phyloP scores from a whole-genome alignment of 257 asterid genomes.

The Scutellaria baicalensis region DNA sequence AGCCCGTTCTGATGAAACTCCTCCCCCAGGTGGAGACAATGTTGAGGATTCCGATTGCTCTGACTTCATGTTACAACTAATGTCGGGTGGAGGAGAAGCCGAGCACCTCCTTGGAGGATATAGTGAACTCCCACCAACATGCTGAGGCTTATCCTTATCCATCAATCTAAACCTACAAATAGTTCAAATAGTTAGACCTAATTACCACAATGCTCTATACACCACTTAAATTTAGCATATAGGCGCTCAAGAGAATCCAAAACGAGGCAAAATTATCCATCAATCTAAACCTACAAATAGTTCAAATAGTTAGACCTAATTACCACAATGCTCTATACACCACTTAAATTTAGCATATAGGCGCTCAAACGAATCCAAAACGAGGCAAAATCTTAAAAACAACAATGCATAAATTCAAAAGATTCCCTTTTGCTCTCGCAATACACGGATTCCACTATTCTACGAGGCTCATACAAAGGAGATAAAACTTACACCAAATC shows the following conservation, averaged over 20 bases:
- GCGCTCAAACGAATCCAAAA: neutral
- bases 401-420: neutral
- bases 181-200: neutral
- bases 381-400: neutral
- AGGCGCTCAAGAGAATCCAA: neutral
- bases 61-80: slow-evolving; percentile 32
- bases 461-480: slow-evolving; percentile 17
- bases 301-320: neutral
- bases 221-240: neutral
- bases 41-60: slow-evolving; percentile 47
- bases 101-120: slow-evolving; percentile 79
- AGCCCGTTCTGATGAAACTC: slow-evolving; percentile 43
- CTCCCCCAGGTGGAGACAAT: slow-evolving; percentile 61
- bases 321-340: neutral
- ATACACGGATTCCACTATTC: slow-evolving; percentile 27
- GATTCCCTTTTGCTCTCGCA: neutral
- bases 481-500: neutral
- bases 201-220: neutral
- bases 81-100: slow-evolving; percentile 49
- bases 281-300: too few relatives aligned
- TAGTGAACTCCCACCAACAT: slow-evolving; percentile 37
- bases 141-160: slow-evolving; percentile 74
- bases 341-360: neutral
- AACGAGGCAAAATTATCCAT: slow-evolving; percentile 1
- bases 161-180: slow-evolving; percentile 27